Evolutionary conservation across 164 flowering plant genomes (phyloP).

Genomic region (Cinnamomum micranthum): DNA sequence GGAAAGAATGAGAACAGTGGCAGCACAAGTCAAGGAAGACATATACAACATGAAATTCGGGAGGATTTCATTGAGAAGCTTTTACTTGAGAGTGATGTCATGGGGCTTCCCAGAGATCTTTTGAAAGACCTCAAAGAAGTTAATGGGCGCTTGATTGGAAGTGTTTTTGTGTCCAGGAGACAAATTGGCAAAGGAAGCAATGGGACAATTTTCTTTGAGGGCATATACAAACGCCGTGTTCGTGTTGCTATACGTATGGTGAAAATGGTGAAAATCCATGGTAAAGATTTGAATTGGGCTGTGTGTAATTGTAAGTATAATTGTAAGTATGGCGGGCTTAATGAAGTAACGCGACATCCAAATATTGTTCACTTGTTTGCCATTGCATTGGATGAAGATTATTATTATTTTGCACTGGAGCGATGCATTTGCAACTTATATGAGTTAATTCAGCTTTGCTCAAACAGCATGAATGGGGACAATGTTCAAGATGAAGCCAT

Average conservation of each 20-base stretch:
- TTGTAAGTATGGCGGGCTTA: conserved; percentile 72
- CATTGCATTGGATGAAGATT: conserved; percentile 75
- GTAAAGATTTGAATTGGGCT: conserved; percentile 69
- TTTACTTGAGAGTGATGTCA: neutral
- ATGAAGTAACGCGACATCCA: conserved; percentile 79
- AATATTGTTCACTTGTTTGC: conserved; percentile 89
- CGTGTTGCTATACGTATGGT: conserved; percentile 51
- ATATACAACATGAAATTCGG: neutral
- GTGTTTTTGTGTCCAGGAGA: conserved; percentile 44
- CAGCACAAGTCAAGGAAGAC: neutral
- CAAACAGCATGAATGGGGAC: conserved; percentile 15
- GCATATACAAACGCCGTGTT: conserved; percentile 64
- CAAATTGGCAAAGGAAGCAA: conserved; percentile 95
- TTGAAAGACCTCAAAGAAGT: conserved; percentile 22
- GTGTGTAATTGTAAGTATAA: conserved; percentile 67
- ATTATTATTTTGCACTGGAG: conserved; percentile 82
- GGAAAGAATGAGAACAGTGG: conserved; percentile 20
- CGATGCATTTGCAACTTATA: conserved; percentile 70
- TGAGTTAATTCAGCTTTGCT: conserved; percentile 45
- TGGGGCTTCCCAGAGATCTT: conserved; percentile 11
- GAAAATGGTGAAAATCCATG: no score
- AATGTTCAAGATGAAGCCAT: conserved; percentile 19
- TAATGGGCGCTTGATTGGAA: conserved; percentile 60
- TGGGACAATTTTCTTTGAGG: conserved; percentile 86
- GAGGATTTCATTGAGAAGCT: conserved; percentile 11